These are phyloP conservation scores for Chara braunii DNA, from an alignment of 139 green algal species.

Conservation along the genomic window DNA sequence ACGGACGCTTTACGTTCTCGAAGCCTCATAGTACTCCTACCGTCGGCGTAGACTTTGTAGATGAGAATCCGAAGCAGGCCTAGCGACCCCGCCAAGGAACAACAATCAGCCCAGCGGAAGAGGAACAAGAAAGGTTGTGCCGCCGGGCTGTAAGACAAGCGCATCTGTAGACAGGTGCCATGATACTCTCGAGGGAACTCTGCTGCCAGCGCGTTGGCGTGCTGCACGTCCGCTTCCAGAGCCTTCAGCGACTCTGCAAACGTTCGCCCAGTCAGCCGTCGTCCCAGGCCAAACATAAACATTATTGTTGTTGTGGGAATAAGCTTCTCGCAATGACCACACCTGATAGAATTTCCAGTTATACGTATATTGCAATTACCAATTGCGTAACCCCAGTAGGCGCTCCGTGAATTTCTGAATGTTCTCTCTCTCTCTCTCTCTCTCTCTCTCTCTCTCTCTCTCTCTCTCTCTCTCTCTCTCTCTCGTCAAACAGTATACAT, in stretches of 20 bases:
- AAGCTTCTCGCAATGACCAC: too few species aligned
- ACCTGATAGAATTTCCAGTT: too few species aligned
- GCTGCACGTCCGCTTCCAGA: constrained; percentile 33
- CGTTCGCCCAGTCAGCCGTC: too few species aligned
- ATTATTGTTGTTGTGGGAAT: too few species aligned
- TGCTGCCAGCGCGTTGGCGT: constrained; percentile 27
- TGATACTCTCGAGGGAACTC: constrained; percentile 17
- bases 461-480: too few species aligned
- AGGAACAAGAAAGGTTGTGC: constrained; percentile 33
- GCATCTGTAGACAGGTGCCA: constrained; percentile 34
- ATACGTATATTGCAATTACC: too few species aligned
- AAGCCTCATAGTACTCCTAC: constrained; percentile 18
- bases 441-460: too few species aligned
- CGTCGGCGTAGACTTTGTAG: constrained; percentile 27
- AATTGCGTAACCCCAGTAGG: too few species aligned
- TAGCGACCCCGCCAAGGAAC: constrained; percentile 20
- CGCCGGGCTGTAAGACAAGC: constrained; percentile 19
- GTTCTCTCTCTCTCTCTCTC: too few species aligned
- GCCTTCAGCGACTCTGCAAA: constrained; percentile 31
- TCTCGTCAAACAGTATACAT: too few species aligned
- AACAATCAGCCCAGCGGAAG: constrained; percentile 30
- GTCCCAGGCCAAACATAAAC: too few species aligned
- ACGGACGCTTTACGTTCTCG: constrained; percentile 10
- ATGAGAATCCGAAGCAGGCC: constrained; percentile 31
- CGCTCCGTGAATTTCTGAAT: too few species aligned